Evolutionary conservation across 2,329 filamentous ascomycete genomes (phyloP).

Genomic region (Colletotrichum horii): DNA sequence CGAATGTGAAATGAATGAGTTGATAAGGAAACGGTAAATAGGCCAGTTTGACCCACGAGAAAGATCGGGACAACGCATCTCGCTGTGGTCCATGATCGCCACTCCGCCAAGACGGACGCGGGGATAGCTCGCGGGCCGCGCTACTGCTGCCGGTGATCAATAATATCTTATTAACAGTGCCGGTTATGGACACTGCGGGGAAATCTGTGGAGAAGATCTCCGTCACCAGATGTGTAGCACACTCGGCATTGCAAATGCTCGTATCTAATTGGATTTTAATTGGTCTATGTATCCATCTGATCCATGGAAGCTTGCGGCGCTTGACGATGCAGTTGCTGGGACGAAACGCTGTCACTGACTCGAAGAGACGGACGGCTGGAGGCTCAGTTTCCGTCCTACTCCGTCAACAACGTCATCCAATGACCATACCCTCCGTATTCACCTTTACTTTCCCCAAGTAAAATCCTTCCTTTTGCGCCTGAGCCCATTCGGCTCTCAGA

Average conservation of each 20-base stretch:
- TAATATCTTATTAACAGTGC: slow-evolving; percentile 1
- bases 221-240: background rate
- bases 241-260: background rate
- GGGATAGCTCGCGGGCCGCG: background rate
- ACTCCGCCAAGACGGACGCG: background rate
- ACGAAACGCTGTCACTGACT: background rate
- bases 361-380: background rate
- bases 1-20: background rate
- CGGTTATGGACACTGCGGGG: background rate
- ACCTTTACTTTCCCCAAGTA: background rate
- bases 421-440: background rate
- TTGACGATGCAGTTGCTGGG: background rate
- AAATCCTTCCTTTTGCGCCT: background rate
- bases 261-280: background rate
- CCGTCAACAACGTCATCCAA: background rate
- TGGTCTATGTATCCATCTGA: background rate
- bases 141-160: background rate
- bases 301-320: background rate
- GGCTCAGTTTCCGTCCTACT: background rate
- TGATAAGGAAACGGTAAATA: background rate
- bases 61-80: background rate
- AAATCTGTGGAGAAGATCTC: background rate
- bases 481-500: background rate
- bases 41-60: background rate
- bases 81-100: background rate